Evolutionary conservation across 2,329 filamentous ascomycete species (phyloP), one percentile per base, ranked within the genome.

Genomic region (Sporothrix sp.): DNA sequence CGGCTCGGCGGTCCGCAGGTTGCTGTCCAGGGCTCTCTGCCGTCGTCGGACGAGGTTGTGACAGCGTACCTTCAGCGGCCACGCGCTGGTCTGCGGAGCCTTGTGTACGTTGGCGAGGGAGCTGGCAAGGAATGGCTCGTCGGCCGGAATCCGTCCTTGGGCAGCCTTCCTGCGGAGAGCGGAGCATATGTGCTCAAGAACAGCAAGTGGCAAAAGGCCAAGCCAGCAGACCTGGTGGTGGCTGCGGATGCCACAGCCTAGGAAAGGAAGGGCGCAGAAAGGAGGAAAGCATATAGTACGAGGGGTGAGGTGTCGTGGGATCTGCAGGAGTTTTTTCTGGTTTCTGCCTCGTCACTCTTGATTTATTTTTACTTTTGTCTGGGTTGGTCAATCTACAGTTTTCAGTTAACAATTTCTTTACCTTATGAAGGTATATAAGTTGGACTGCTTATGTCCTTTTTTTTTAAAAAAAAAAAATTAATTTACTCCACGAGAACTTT

Each of bases 1-100:
- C 78, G 84, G 53, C 67, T 95, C 3, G 89, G 89, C 0, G 75
- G 82, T 2, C 75, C 75, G 49, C 49, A 40, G 43, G 39, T 57
- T 14, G 56, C 44, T 2, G 35, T 23, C 60, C 56, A 14, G 44
- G 48, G 37, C 32, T 50, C 36, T 47, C 50, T 35, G 16, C 53
- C 36, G 53, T 54, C 37, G 27, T 46, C 45, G 36, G 38, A 58
- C 32, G 46, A 39, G 3, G 42, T 58, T 7, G 43, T 57, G 30
- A 51, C 46, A 7, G 58, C 56, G 21, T 58, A 59, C 47, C 55
- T 59, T 30, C 47, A 51, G 18, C 55, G 57, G 20, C 62, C 64
- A 1, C 58, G 62, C 21, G 63, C 59, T 3, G 63, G 61, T 0
- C 47, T 66, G 44, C 48, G 63, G 36, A 63, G 57, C 9, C 51